phyloP scores from a whole-genome alignment of 495 filamentous ascomycete species.

The Hyphodiscus hymeniophilus region DNA sequence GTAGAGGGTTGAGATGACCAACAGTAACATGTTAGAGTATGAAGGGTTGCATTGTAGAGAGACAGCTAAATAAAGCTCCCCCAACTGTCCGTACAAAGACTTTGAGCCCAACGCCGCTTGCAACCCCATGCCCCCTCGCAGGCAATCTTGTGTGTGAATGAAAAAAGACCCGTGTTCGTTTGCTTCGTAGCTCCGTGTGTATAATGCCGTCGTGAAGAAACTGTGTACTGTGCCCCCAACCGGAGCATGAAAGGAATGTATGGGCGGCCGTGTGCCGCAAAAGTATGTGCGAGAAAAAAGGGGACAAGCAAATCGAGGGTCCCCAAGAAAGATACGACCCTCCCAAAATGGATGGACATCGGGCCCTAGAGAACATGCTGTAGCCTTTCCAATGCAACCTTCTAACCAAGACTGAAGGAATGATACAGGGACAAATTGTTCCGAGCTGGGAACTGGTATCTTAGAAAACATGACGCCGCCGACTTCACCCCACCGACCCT shows the following conservation, averaged over 20 bases:
- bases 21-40: too few relatives aligned
- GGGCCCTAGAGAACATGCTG: neutral
- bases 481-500: constrained; percentile 9
- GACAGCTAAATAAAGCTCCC: too few relatives aligned
- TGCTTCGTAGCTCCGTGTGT: constrained; percentile 2
- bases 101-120: too few relatives aligned
- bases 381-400: constrained; percentile 13
- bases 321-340: constrained; percentile 2
- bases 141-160: too few relatives aligned
- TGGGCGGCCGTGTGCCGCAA: constrained; percentile 1
- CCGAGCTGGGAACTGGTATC: constrained; percentile 21
- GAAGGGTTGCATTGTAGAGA: too few relatives aligned
- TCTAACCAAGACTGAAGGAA: constrained; percentile 7
- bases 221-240: neutral
- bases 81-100: too few relatives aligned
- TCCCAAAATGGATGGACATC: neutral
- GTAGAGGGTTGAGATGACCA: too few relatives aligned
- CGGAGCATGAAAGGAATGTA: constrained; percentile 8
- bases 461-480: constrained; percentile 17
- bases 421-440: constrained; percentile 4
- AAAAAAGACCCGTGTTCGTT: neutral
- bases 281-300: constrained; percentile 10
- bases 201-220: neutral
- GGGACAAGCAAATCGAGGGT: neutral
- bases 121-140: neutral